Percentiles rank a stretch among this genome's conserved stretches.
Evolutionary conservation across 2,329 filamentous ascomycete species (phyloP).

Genomic region (Xylariaceae sp.): DNA sequence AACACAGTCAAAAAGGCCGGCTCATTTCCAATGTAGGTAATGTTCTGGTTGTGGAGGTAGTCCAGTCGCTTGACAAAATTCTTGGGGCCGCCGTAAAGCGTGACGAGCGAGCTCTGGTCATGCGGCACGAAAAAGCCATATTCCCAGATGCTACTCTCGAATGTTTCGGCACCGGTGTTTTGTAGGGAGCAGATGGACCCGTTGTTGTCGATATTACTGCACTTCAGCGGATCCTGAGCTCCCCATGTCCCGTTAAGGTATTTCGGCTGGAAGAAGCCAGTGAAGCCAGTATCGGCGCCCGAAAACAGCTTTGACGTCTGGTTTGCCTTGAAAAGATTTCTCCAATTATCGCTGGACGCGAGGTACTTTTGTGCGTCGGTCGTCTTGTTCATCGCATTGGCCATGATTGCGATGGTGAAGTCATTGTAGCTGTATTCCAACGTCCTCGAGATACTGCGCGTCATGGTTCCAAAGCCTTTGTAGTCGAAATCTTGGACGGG

Average conservation of each 20-base stretch:
- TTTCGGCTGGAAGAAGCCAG: constrained; percentile 65
- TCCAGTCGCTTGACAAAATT: constrained; percentile 54
- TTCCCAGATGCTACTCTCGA: constrained; percentile 67
- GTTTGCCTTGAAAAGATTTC: constrained; percentile 57
- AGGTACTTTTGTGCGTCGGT: constrained; percentile 56
- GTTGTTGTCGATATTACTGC: constrained; percentile 44
- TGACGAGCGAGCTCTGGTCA: constrained; percentile 48
- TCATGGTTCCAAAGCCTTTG: constrained; percentile 62
- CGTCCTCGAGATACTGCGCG: constrained; percentile 64
- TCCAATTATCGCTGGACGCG: constrained; percentile 58
- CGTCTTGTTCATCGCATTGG: constrained; percentile 48
- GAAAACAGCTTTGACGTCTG: constrained; percentile 49
- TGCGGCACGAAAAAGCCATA: constrained; percentile 62
- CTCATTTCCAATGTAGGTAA: constrained; percentile 62
- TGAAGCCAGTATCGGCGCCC: constrained; percentile 57
- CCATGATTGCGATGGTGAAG: constrained; percentile 62
- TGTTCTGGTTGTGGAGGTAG: constrained; percentile 58
- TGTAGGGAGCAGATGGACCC: constrained; percentile 54
- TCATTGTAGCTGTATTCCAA: constrained; percentile 77
- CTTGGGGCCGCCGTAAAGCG: constrained; percentile 53
- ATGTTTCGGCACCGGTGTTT: constrained; percentile 60
- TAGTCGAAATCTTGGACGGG: constrained; percentile 63
- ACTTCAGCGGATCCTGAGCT: constrained; percentile 62
- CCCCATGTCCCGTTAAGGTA: constrained; percentile 64
- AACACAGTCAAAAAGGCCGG: constrained; percentile 44